Evolutionary conservation across 225 moss, liverwort and hornwort species (phyloP), one percentile per base, ranked within the genome.

Genomic region (Marchantia polymorpha): DNA sequence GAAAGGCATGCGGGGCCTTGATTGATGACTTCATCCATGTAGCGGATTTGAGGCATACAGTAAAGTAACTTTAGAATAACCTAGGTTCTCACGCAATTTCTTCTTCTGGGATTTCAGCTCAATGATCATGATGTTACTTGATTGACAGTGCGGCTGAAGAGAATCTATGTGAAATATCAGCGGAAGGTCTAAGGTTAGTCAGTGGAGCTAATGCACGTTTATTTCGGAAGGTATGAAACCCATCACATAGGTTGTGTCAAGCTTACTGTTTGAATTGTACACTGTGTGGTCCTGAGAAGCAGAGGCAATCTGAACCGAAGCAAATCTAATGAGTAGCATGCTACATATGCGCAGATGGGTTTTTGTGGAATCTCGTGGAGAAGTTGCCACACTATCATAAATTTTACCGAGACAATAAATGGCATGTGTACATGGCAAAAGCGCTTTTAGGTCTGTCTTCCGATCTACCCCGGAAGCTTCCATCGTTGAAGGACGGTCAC

Each of bases 301-400:
- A 64, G 23, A 64, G 64, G 23, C 64, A 27, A 64, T 64, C 25
- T 64, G 25, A 64, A 23, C 64, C 5, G 25, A 64, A 3, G 23
- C 64, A 64, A 27, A 27, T 23, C 23, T 23, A 25, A 64, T 64
- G 64, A 64, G 64, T 64, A 64, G 25, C 64, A 25, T 27, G 26
- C 64, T 11, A 23, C n/a, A 64, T 64, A 64, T 64, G n/a, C 26
- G n/a, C 64, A 64, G 64, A 64, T 64, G 64, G 64, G 64, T 64
- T 64, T 64, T 64, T 64, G n/a, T 27, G 64, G 64, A 64, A 64
- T 64, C 64, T 64, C 64, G 23, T 64, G 64, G 64, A 23, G 64
- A 64, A 23, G 5, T 64, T 23, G n/a, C 64, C 23, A 64, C 25
- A 64, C n/a, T 16, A 25, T 64, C 64, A 63, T 63, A 63, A 63